These are phyloP conservation scores for Diaporthe sp. DNA, from an alignment of 2,329 filamentous ascomycete genomes.

Conservation along the genomic window DNA sequence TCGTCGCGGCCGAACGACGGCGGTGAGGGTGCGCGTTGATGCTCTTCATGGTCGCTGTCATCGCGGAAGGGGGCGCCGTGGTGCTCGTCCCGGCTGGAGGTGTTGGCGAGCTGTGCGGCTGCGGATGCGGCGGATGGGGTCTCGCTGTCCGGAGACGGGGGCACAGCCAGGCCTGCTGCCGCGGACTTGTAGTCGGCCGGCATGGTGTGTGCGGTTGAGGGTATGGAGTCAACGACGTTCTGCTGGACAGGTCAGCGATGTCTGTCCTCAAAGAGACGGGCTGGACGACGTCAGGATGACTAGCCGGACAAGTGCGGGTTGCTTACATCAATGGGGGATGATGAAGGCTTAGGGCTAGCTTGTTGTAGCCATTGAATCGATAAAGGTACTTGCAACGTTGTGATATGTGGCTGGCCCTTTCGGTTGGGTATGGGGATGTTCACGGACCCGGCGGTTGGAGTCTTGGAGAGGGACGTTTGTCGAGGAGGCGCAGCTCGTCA, in stretches of 20 bases:
- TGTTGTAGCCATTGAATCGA: constrained; percentile 30
- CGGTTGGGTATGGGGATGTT: not conserved
- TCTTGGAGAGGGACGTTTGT: not conserved
- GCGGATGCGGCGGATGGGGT: constrained; percentile 49
- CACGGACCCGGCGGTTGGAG: no score
- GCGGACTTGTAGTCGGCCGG: constrained; percentile 66
- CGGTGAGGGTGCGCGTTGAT: not conserved
- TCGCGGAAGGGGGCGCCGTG: constrained; percentile 45
- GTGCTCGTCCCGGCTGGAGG: constrained; percentile 9
- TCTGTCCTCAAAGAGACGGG: not conserved
- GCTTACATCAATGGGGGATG: not conserved
- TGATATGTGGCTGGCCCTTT: not conserved
- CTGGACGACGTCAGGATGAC: not conserved
- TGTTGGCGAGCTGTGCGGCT: constrained; percentile 47
- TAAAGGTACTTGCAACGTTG: not conserved
- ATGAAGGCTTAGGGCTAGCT: constrained; percentile 16
- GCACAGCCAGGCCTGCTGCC: constrained; percentile 64
- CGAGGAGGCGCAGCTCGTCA: constrained; percentile 20
- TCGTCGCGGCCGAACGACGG: not conserved
- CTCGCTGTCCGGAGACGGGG: constrained; percentile 50
- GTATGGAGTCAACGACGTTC: constrained; percentile 25
- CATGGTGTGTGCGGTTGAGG: constrained; percentile 53
- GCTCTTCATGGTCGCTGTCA: constrained; percentile 28
- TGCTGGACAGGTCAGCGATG: not conserved
- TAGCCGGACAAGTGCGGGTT: not conserved